Conservation (phyloP, 2,329 filamentous ascomycete species). For the Sclerotinia trifoliorum region DNA sequence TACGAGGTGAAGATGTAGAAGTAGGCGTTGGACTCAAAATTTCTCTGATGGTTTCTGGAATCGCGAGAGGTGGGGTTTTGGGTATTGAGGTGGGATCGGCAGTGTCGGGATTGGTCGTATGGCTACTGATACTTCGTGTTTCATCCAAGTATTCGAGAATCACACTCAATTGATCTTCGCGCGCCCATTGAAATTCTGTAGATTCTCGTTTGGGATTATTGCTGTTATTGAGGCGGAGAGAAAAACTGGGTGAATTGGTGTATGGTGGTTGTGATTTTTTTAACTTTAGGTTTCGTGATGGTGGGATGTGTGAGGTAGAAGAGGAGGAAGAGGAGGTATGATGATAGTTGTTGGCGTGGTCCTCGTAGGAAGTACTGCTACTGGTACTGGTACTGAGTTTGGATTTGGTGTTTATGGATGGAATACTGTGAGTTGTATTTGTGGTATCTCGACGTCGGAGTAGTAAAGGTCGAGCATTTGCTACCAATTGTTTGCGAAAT, state of each 20-base stretch:
- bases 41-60: slow-evolving; percentile 9
- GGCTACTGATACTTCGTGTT: slow-evolving; percentile 22
- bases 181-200: slow-evolving; percentile 29
- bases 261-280: slow-evolving; percentile 5
- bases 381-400: not conserved
- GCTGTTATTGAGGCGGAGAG: slow-evolving; percentile 11
- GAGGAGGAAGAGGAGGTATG: not conserved
- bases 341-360: not conserved
- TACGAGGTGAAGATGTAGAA: not conserved
- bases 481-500: not conserved
- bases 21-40: not conserved
- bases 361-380: not conserved
- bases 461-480: not conserved
- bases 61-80: slow-evolving; percentile 4
- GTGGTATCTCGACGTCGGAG: not conserved
- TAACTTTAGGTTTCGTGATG: not conserved
- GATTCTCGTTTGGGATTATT: slow-evolving; percentile 15
- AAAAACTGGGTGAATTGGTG: not conserved
- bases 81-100: not conserved
- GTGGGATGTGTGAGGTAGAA: not conserved
- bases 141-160: slow-evolving; percentile 32
- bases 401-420: not conserved
- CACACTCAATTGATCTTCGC: slow-evolving; percentile 34
- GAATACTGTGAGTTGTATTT: not conserved
- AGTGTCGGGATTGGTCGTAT: not conserved